Evolutionary conservation across 495 filamentous ascomycete genomes (phyloP).

Genomic region (Xylaria curta): DNA sequence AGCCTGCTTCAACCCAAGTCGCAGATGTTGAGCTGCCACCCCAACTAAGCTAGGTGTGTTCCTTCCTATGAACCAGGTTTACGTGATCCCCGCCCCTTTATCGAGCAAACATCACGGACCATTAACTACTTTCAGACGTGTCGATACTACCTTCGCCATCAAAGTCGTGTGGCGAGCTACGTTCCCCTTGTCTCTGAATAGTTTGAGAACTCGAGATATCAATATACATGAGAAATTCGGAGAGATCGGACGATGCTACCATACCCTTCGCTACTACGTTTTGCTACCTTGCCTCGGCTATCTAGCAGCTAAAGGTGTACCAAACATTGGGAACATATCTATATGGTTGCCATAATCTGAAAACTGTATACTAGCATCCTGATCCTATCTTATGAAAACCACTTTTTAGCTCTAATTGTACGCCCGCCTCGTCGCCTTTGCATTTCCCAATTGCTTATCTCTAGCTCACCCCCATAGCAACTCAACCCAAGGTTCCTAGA

Average conservation of each 20-base stretch:
- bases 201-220: constrained; percentile 17
- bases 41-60: not conserved
- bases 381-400: not conserved
- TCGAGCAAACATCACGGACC: not conserved
- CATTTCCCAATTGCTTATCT: not conserved
- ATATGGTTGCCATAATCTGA: not conserved
- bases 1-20: constrained; percentile 12
- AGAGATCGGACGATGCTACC: constrained; percentile 5
- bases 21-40: not conserved
- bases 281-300: not conserved
- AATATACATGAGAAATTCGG: not conserved
- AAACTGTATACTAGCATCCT: not conserved
- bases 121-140: not conserved
- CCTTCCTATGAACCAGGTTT: not conserved
- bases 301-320: not conserved
- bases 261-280: not conserved
- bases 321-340: not conserved
- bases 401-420: not conserved
- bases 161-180: not conserved
- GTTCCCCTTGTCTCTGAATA: constrained; percentile 16
- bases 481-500: not conserved
- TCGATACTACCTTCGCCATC: constrained; percentile 9
- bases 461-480: not conserved
- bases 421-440: not conserved
- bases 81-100: not conserved